These are phyloP conservation scores for Pseudognaphalium luteoalbum DNA, from an alignment of 129 eudicot species.

Conservation along the genomic window DNA sequence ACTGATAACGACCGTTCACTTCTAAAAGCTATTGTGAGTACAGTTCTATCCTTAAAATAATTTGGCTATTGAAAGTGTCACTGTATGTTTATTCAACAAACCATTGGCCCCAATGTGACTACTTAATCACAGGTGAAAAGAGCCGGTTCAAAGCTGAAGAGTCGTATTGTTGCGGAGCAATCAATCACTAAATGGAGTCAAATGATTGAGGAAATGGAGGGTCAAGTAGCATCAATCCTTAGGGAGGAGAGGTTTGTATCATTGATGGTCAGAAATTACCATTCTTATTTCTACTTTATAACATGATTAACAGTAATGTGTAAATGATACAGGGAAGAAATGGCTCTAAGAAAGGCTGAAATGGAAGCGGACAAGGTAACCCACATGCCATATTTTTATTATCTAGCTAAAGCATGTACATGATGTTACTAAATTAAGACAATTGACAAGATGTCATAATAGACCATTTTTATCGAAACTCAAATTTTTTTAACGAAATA, in stretches of 20 bases:
- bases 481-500: background rate
- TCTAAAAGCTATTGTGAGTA: constrained; percentile 79
- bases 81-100: background rate
- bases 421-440: background rate
- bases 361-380: constrained; percentile 94
- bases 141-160: constrained; percentile 80
- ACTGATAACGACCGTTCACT: constrained; percentile 91
- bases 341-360: constrained; percentile 93
- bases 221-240: constrained; percentile 70
- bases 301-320: background rate
- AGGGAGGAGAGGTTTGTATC: constrained; percentile 76
- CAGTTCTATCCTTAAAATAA: background rate
- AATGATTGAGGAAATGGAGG: constrained; percentile 87
- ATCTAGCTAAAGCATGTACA: background rate
- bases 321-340: constrained; percentile 73
- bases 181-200: constrained; percentile 74
- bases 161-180: constrained; percentile 83
- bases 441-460: background rate
- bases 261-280: background rate
- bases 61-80: background rate
- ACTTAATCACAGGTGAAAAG: constrained; percentile 59
- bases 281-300: background rate
- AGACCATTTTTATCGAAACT: background rate
- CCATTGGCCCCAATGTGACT: background rate
- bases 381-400: background rate